Evolutionary conservation across 305 asterid species (phyloP), one percentile per base, ranked within the genome.

Genomic region (Solanum aculeatissimum): DNA sequence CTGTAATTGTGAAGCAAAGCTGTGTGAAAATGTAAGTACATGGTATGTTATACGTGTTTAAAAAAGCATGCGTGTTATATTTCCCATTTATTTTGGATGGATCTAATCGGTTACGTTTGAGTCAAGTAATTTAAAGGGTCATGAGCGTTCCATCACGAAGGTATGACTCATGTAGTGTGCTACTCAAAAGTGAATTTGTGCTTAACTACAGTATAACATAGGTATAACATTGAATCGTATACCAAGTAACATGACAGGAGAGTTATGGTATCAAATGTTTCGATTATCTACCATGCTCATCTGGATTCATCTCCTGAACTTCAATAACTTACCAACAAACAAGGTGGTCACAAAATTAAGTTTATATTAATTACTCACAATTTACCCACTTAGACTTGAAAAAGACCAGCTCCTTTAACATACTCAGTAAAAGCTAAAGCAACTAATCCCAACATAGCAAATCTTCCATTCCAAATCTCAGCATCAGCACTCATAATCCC

Each of bases 381-480:
- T 74, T 4, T 9, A 11, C 11, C 5, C 3, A 32, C 68, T 69
- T 21, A 83, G 43, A 16, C 82, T 43, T 87, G 88, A 77, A 94
- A 94, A 8, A 94, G 91, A 9, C 96, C 94, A 29, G 92, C 88
- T 6, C 97, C 98, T 21, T 88, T 94, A 11, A 95, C 87, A 80
- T 71, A 92, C 91, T 95, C 99, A 0, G 98, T 95, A 29, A 93
- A 90, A 6, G 97, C 98, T 88, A 94, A 86, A 0, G 95, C 99
- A 21, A 95, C 86, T 85, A 95, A 86, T 2, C 99, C 99, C 75
- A 95, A 74, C 99, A 95, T 95, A 7, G 99, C 98, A 57, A 92
- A 87, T 88, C 98, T 87, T 2, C 98, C 98, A 55, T 96, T 96
- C 97, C 96, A 93, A 19, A 94, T 72, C 85, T 96, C 99, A 0